phyloP scores from a whole-genome alignment of 176 grass and related monocot genomes.

The Ensete ventricosum region DNA sequence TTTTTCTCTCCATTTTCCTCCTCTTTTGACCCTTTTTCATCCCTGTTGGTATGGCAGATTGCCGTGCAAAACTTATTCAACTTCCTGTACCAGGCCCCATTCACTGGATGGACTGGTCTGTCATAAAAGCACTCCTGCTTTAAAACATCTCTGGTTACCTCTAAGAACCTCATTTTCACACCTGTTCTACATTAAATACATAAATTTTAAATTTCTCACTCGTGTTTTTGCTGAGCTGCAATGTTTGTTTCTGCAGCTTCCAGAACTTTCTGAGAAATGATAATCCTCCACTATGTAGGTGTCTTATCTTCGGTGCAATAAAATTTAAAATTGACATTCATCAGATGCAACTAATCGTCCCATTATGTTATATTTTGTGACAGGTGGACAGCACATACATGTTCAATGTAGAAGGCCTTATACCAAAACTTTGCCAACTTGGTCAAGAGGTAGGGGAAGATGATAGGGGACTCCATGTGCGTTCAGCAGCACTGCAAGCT shows the following conservation, averaged over 20 bases:
- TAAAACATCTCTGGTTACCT: not conserved
- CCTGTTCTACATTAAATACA: not conserved
- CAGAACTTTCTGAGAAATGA: not conserved
- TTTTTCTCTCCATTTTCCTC: no score
- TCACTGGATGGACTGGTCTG: not conserved
- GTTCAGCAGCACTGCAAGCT: constrained; percentile 69
- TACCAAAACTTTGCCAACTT: constrained; percentile 88
- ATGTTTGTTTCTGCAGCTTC: not conserved
- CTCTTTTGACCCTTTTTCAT: no score
- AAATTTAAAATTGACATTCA: not conserved
- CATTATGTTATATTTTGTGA: constrained; percentile 22
- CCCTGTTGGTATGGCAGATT: no score
- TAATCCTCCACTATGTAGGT: not conserved
- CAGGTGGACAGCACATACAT: constrained; percentile 94
- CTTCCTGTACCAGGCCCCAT: not conserved
- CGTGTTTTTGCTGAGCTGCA: not conserved
- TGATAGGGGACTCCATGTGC: constrained; percentile 50
- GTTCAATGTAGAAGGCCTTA: constrained; percentile 88
- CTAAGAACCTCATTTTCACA: not conserved
- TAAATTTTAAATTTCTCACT: no score
- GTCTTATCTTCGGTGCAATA: not conserved
- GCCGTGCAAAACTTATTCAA: no score
- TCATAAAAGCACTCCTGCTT: not conserved
- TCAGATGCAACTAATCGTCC: not conserved
- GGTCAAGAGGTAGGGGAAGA: constrained; percentile 60